Percentiles rank a stretch among this genome's conserved stretches.
These are phyloP conservation scores for Citrus sp. DNA, from an alignment of 345 rosid genomes.

Conservation along the genomic window DNA sequence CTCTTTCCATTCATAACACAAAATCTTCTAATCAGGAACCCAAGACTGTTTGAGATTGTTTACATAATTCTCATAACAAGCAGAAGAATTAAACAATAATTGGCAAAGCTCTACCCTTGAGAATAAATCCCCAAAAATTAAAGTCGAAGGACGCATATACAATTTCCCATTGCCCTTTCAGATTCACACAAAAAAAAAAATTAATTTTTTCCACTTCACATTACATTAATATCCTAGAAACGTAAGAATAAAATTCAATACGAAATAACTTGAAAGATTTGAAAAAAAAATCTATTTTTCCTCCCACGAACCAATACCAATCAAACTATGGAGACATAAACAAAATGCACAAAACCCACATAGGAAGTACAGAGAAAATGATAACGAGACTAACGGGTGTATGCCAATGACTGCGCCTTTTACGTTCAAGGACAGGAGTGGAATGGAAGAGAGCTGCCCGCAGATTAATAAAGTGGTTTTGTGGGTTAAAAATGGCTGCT, in stretches of 20 bases:
- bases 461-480: slow-evolving; percentile 25
- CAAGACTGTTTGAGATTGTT: neutral
- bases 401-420: slow-evolving; percentile 38
- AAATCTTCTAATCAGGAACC: neutral
- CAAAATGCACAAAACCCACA: neutral
- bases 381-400: slow-evolving; percentile 31
- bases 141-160: no score
- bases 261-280: neutral
- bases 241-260: neutral
- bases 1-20: neutral
- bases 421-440: slow-evolving; percentile 62
- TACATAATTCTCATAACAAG: neutral
- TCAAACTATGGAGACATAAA: neutral
- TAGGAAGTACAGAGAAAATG: neutral
- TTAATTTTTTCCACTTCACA: neutral
- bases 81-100: neutral
- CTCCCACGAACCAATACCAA: neutral
- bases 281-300: no score
- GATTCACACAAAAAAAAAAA: neutral
- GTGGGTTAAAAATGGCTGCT: slow-evolving; percentile 39
- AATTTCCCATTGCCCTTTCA: no score
- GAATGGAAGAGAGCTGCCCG: slow-evolving; percentile 53
- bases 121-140: no score
- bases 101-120: neutral
- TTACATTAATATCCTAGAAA: neutral